A percentile compares a stretch with the other conserved stretches of the same genome.
These are phyloP conservation scores for Cyberlindnera samutprakarnensis DNA, from an alignment of 805 yeast species.

Conservation along the genomic window DNA sequence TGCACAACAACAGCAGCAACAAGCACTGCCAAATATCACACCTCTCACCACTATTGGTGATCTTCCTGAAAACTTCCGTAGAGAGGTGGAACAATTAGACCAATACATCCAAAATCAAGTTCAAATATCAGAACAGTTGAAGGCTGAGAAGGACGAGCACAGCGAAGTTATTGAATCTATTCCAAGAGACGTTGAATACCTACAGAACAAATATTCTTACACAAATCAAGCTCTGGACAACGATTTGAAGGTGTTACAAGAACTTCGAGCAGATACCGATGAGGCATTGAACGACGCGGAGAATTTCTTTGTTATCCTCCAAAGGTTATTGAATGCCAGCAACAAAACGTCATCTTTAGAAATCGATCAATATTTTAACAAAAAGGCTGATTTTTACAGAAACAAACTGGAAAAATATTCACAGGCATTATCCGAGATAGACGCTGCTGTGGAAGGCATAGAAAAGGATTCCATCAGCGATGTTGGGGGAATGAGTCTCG, in stretches of 20 bases:
- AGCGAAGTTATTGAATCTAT: slow-evolving; percentile 57
- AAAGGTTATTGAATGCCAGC: slow-evolving; percentile 45
- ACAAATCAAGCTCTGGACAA: slow-evolving; percentile 55
- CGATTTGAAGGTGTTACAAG: slow-evolving; percentile 38
- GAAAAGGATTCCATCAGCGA: slow-evolving; percentile 41
- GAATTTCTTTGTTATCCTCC: slow-evolving; percentile 44
- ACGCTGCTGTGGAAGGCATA: slow-evolving; percentile 54
- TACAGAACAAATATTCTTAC: slow-evolving; percentile 52
- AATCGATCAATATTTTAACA: slow-evolving; percentile 49
- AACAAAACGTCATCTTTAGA: slow-evolving; percentile 49
- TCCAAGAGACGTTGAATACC: slow-evolving; percentile 62
- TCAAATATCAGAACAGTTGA: slow-evolving; percentile 59
- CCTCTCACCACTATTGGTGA: slow-evolving; percentile 73
- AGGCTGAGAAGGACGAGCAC: slow-evolving; percentile 56
- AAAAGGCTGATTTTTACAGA: slow-evolving; percentile 28
- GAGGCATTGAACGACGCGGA: slow-evolving; percentile 37
- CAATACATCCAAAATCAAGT: slow-evolving; percentile 69
- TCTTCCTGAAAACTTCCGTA: slow-evolving; percentile 61
- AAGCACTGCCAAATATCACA: slow-evolving; percentile 42
- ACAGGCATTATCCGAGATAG: slow-evolving; percentile 43
- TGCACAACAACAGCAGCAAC: slow-evolving; percentile 21
- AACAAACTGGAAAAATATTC: slow-evolving; percentile 44
- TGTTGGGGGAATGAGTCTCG: slow-evolving; percentile 35
- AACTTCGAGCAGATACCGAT: slow-evolving; percentile 36
- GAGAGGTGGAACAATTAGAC: slow-evolving; percentile 63